A percentile compares a stretch with the other conserved stretches of the same genome.
Evolutionary conservation across 495 filamentous ascomycete genomes (phyloP).

Genomic region (Hyaloscypha hepaticicola): DNA sequence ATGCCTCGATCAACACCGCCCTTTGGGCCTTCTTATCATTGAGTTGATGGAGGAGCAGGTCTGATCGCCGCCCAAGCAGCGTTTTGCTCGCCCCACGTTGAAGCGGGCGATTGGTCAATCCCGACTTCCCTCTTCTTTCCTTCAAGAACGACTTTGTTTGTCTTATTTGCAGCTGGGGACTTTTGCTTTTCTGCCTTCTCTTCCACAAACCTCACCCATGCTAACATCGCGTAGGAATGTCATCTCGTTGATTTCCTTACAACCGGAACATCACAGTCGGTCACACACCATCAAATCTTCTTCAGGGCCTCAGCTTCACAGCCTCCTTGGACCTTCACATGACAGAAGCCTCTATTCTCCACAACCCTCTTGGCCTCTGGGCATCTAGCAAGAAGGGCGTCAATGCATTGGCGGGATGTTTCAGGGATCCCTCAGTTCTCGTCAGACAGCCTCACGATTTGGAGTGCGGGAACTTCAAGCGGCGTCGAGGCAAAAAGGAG

Average conservation of each 20-base stretch:
- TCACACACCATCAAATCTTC: neutral
- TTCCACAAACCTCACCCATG: neutral
- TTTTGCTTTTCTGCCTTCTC: neutral
- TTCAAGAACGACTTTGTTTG: neutral
- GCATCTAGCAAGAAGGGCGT: neutral
- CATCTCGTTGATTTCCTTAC: neutral
- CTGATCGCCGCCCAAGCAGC: neutral
- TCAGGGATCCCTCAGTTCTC: neutral
- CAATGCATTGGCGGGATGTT: neutral
- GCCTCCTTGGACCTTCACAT: neutral
- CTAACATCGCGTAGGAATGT: neutral
- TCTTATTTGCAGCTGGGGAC: neutral
- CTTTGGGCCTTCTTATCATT: neutral
- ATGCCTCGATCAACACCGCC: slow-evolving; percentile 12
- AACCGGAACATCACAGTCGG: neutral
- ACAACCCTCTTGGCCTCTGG: neutral
- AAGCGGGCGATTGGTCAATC: slow-evolving; percentile 2
- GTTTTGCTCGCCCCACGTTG: slow-evolving; percentile 4
- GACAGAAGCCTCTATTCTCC: neutral
- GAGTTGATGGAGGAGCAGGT: neutral
- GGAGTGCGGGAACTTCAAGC: neutral
- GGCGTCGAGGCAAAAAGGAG: slow-evolving; percentile 19
- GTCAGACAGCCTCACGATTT: slow-evolving; percentile 6
- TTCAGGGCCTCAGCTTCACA: neutral
- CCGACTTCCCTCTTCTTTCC: neutral